Base-by-base conservation (phyloP, 192 early-diverging fungal species). In the Backusella mclennaniae region DNA sequence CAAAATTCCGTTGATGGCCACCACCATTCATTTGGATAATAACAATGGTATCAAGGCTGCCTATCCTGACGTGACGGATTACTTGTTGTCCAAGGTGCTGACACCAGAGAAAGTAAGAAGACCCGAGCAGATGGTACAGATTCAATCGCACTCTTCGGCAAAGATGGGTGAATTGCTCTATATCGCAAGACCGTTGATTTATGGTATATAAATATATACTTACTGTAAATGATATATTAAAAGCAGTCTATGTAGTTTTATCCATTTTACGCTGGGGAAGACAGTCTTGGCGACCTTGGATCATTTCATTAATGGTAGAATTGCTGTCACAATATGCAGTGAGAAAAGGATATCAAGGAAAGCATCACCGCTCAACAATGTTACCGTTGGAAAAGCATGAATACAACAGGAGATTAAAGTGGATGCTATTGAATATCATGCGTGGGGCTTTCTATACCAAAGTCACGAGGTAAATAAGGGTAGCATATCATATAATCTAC, bases 141-240 rank as follows among this genome's bases (percentile, higher is more conserved):
- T 63, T 14, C 78, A 93, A 75, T 12, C 11, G 26, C 73, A 71
- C 9, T 75, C 85, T 19, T 35, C 85, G 26, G 68, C 38, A 19
- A 67, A 36, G 6, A 52, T 88, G 0, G 94, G 91, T 8, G 97
- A 98, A 85, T 86, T 89, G 35, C 73, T 95, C 74, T 96, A 91
- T 83, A 92, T 96, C 42, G 52, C 96, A 29, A 85, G 96, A 39
- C 97, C 97, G 9, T 72, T 99, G 2, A 79, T 95, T 23, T 97
- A 97, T 84, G 93, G 91, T 92, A 21, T 46, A 35, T 53, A 2
- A 29, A 49, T 35, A 39, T 12, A 35, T 11, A 35, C 5, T 31
- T 31, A 2, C 3, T 33, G 33, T 33, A 33, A 3, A 33, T 33
- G 19, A 7, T 49, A 21, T 49, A 49, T 5, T 49, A 44, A 44